phyloP scores from a whole-genome alignment of 495 filamentous ascomycete species.

The Achaetomiella virescens region DNA sequence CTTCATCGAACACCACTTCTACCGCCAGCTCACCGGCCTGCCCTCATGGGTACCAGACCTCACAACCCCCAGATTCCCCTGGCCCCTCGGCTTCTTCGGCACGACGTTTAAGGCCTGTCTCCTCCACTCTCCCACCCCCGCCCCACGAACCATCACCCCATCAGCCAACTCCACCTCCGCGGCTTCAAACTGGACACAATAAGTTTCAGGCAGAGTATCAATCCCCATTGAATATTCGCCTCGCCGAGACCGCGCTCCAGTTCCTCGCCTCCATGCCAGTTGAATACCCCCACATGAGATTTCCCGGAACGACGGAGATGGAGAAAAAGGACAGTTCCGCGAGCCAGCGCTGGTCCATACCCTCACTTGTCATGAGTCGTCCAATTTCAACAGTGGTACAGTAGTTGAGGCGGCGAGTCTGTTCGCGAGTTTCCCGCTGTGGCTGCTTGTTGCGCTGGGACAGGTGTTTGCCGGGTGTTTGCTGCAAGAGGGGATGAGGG shows the following conservation, averaged over 20 bases:
- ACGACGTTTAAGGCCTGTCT: constrained; percentile 3
- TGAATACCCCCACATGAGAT: neutral
- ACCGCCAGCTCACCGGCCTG: neutral
- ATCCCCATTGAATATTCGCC: neutral
- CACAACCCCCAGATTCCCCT: constrained; percentile 2
- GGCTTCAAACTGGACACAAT: constrained; percentile 11
- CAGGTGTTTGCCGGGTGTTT: constrained; percentile 1
- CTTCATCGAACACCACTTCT: constrained; percentile 8
- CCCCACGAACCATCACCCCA: neutral
- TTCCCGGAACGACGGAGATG: neutral
- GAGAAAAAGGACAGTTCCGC: neutral
- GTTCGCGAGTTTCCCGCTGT: neutral
- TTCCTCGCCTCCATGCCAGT: constrained; percentile 3
- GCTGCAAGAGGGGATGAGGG: neutral
- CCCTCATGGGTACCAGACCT: constrained; percentile 16
- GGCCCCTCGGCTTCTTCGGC: constrained; percentile 11
- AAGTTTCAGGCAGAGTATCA: neutral
- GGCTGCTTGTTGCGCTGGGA: constrained; percentile 2
- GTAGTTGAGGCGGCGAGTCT: neutral
- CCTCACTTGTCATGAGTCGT: constrained; percentile 1
- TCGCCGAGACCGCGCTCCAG: neutral
- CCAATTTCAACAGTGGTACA: neutral
- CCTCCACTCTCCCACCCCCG: neutral
- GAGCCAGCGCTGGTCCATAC: constrained; percentile 10
- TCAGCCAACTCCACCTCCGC: neutral